Evolutionary conservation across 495 filamentous ascomycete genomes (phyloP), one percentile per base, ranked within the genome.

Genomic region (Aspergillus cavernicola): DNA sequence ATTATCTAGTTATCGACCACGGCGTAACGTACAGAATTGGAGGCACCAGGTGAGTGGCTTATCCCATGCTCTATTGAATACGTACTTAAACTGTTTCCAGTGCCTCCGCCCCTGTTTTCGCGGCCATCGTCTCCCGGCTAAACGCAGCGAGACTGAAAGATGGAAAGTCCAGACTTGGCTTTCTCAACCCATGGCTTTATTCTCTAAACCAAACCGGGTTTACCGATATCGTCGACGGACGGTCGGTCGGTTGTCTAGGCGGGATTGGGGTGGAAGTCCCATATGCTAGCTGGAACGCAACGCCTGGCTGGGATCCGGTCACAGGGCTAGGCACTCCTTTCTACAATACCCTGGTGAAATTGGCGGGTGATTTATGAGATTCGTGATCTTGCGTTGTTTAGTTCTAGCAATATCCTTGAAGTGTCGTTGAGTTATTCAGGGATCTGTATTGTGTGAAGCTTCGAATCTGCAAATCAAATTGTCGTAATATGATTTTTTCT

Each of bases 101-200:
- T 64, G 76, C 80, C 16, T 70, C 79, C 5, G 66, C 75, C 0
- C 82, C 82, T 11, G 75, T 77, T 0, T 77, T 84, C 58, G 77
- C 79, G 0, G 74, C 63, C 6, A 68, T 84, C 28, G 59, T 85
- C n/a, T 73, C 79, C 23, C 68, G 82, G 33, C 50, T 87, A 18
- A 85, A 86, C 57, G 77, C 80, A 46, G 75, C 73, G n/a, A 74
- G 82, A 4, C 58, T 85, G 19, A 54, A 63, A 26, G 47, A 64
- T 6, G 74, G 76, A 7, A 68, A 77, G 53, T 67, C 66, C 33
- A 71, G 73, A 1, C 62, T 86, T 26, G 83, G 84, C 1, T 86
- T 86, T 61, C 60, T 87, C 35, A 88, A 86, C 56, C 83, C 84
- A 1, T 83, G 79, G 79, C 63, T 88, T 13, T 88, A 85, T 64